Conservation (phyloP, 148 eudicot genomes). For the Gaultheria prostrata region DNA sequence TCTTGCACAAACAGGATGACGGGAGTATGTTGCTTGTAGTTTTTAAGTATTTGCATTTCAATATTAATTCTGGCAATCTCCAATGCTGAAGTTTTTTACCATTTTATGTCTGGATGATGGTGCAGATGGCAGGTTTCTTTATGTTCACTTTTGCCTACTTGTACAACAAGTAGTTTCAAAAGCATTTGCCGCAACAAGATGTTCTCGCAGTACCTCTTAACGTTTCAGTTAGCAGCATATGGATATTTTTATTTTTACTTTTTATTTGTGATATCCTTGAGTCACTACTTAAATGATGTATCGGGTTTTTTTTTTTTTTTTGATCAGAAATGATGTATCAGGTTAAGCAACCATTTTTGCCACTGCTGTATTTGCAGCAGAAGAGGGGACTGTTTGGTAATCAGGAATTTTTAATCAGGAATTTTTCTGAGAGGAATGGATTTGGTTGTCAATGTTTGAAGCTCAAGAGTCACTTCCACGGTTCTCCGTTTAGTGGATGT, state of each 20-base stretch:
- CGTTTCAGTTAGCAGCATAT: not conserved
- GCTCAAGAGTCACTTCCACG: no score
- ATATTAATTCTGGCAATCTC: no score
- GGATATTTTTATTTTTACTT: not conserved
- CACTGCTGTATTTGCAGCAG: not conserved
- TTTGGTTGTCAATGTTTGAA: no score
- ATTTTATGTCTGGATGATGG: not conserved
- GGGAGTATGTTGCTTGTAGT: not conserved
- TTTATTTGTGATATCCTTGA: not conserved
- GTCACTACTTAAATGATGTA: not conserved
- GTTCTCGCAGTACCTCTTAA: not conserved
- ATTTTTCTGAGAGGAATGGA: no score
- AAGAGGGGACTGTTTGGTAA: no score
- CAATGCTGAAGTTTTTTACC: not conserved
- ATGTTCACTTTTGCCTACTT: conserved; percentile 64
- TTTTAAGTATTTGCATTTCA: not conserved
- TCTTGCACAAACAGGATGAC: not conserved
- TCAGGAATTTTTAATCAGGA: no score
- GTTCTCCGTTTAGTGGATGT: no score
- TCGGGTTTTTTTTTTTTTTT: no score
- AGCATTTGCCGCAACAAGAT: not conserved
- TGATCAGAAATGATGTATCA: not conserved
- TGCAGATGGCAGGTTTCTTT: conserved; percentile 90
- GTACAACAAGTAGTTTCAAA: conserved; percentile 56
- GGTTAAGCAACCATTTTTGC: not conserved